Base-by-base conservation (phyloP, 768 basidiomycete species). In the Phlebiopsis gigantea region DNA sequence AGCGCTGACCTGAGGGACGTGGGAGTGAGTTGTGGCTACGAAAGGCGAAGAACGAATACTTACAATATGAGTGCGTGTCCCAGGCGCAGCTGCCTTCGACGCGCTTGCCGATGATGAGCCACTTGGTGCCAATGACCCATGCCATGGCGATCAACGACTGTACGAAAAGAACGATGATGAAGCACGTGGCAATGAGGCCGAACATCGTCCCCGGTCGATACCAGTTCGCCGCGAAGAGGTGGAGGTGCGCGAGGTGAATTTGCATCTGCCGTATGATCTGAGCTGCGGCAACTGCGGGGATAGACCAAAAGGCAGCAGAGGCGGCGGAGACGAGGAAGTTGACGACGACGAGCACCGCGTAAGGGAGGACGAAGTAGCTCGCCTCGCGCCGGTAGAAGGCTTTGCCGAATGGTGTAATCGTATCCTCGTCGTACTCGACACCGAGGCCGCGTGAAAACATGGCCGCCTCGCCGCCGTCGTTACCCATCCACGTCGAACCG, bases 401-500 rank as follows among this genome's bases (percentile, higher is more conserved):
- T 53, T 69, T 65, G 17, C 73, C 75, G 56, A 78, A 78, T 1
- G 77, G 77, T 2, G 75, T 76, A 43, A 62, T 65, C 2, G 62
- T 67, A 34, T 63, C 59, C 50, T 70, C 71, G 15, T 61, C 56
- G 17, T 66, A 60, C 21, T 63, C 63, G n/a, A 75, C 39, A 22
- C 58, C 58, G 2, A 59, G 39, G 29, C 58, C 58, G 31, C 54
- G 54, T 4, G 58, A 59, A 26, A 59, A 59, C 58, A 59, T 59
- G 1, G 58, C 66, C 0, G 76, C 75, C 50, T 74, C 72, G 17
- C 75, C 76, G 31, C 67, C 66, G n/a, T 75, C 75, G 61, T 72
- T 73, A 17, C 78, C 78, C 57, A 79, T 73, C 78, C 77, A 79
- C 2, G 72, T 75, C 7, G 76, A 76, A 9, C 75, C 74, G 56